These are phyloP conservation scores for Fraxinus sp. DNA, from an alignment of 305 asterid genomes.

Conservation along the genomic window DNA sequence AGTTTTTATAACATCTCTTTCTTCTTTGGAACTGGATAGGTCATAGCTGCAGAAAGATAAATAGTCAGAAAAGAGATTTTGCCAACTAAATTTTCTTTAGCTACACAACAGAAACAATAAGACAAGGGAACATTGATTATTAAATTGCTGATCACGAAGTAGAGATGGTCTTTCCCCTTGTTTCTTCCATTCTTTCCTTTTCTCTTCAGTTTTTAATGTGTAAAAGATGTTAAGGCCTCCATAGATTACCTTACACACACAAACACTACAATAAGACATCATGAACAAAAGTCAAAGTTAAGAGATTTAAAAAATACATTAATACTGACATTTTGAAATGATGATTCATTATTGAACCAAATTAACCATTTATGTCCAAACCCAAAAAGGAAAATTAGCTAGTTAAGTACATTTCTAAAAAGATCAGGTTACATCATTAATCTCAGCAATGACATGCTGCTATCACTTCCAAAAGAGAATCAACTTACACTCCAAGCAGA, in stretches of 20 bases:
- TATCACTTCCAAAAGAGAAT: slow-evolving; percentile 23
- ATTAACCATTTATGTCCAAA: background rate
- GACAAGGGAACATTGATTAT: background rate
- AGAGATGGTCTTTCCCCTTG: background rate
- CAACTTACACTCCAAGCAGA: slow-evolving; percentile 96
- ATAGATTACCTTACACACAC: background rate
- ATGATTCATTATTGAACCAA: background rate
- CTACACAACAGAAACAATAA: background rate
- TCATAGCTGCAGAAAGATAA: slow-evolving; percentile 58
- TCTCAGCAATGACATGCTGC: slow-evolving; percentile 7
- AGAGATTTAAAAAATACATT: slow-evolving; percentile 1
- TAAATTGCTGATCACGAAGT: background rate
- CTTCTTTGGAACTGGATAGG: slow-evolving; percentile 61
- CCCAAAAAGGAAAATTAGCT: background rate
- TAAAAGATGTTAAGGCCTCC: background rate
- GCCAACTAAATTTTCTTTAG: slow-evolving; percentile 21
- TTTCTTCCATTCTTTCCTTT: background rate
- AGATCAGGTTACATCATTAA: slow-evolving; percentile 2
- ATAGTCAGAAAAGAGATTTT: slow-evolving; percentile 13
- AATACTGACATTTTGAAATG: slow-evolving; percentile 1
- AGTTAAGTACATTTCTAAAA: background rate
- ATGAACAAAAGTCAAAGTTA: background rate
- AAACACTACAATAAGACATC: background rate
- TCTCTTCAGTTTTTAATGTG: background rate
- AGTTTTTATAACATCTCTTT: slow-evolving; percentile 55